A percentile compares a stretch with the other conserved stretches of the same genome.
Conservation (phyloP, 352 stramenopile genomes). For the Phytophthora meadii region DNA sequence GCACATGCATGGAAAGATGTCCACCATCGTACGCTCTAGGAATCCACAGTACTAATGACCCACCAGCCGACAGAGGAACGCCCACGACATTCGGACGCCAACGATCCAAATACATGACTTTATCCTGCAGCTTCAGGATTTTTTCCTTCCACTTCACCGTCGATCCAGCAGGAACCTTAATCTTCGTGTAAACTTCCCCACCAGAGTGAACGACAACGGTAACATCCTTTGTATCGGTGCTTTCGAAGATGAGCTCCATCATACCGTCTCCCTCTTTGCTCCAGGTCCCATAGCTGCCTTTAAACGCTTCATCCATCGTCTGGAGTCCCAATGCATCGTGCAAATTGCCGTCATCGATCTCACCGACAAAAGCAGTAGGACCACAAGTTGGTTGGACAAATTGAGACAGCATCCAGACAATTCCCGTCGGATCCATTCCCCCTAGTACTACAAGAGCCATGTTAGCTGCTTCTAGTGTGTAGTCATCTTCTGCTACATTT, state of each 20-base stretch:
- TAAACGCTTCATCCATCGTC: constrained; percentile 41
- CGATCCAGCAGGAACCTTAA: constrained; percentile 20
- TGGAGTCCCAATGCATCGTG: constrained; percentile 37
- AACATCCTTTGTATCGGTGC: constrained; percentile 31
- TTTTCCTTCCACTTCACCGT: constrained; percentile 28
- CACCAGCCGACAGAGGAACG: constrained; percentile 32
- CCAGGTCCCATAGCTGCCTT: constrained; percentile 44
- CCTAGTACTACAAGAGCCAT: constrained; percentile 41
- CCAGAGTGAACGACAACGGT: constrained; percentile 42
- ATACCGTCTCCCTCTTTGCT: constrained; percentile 39
- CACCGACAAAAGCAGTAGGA: constrained; percentile 31
- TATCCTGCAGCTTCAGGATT: constrained; percentile 36
- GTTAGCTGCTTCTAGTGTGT: constrained; percentile 40
- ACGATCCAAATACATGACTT: constrained; percentile 62
- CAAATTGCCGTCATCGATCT: constrained; percentile 46
- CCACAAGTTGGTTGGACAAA: constrained; percentile 51
- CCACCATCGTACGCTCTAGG: constrained; percentile 38
- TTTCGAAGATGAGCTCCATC: constrained; percentile 37
- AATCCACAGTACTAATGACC: constrained; percentile 53
- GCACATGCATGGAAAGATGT: constrained; percentile 45
- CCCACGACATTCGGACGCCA: constrained; percentile 46
- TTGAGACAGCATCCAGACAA: constrained; percentile 45
- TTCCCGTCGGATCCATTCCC: constrained; percentile 47
- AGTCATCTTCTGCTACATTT: constrained; percentile 29
- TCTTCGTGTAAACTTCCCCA: constrained; percentile 17